Evolutionary conservation across 768 basidiomycete species (phyloP), one percentile per base, ranked within the genome.

Genomic region (Crassisporium funariophilum): DNA sequence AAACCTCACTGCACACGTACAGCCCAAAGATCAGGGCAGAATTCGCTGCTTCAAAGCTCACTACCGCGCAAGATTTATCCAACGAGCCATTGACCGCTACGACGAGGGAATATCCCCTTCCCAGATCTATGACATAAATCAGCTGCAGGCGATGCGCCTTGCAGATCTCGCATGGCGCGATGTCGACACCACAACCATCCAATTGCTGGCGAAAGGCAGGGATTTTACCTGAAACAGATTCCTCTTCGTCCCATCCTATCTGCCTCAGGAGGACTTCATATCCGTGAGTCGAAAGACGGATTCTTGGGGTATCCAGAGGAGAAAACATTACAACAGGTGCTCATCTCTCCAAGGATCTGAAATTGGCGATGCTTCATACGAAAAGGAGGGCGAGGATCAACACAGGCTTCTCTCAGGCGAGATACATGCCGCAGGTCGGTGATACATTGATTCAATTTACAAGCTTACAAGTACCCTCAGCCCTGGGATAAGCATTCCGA

Each of bases 281-380:
- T 77, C 29, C 76, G 76, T 0, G 75, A 85, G 54, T 65, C 80
- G 3, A 76, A 79, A 52, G 87, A 90, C 58, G 86, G 83, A 0
- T 91, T 83, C 65, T 92, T 87, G 61, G 84, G 84, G 7, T 92
- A 92, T 64, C 72, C 72, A 16, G 88, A 92, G 55, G 91, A 91
- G 68, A 87, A 85, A 58, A 83, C 69, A 25, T 74, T 86, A 22
- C 83, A 83, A 56, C 86, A 88, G 29, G 29, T 31, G 29, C n/a
- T 10, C 3, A 31, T 31, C 29, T 2, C 79, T 75, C 35, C 54
- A 55, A 20, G 58, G 54, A 13, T 52, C 61, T 21, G 58, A 42
- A 19, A 38, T 56, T 47, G 48, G 60, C 23, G 63, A 68, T 52
- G 55, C 65, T 17, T 62, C 66, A 39, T 47, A 52, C 27, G 63